Percentiles rank a stretch among this genome's conserved stretches.
Evolutionary conservation across 192 early-diverging fungal species (phyloP).

Genomic region (Coemansia sp.): DNA sequence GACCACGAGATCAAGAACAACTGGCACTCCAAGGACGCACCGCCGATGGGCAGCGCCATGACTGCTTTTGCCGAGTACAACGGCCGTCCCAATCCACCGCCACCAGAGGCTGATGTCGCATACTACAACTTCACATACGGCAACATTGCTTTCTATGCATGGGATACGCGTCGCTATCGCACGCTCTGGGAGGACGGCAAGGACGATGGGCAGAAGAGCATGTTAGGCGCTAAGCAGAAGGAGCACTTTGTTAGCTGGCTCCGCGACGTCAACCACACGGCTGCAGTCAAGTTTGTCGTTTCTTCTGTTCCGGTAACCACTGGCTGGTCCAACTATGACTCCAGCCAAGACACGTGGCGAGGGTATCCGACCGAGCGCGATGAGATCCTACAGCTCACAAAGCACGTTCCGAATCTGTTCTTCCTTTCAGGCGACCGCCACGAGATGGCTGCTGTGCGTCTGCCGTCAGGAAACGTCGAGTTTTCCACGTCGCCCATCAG

Average conservation of each 20-base stretch:
- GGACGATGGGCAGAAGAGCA: constrained; percentile 13
- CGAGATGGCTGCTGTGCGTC: constrained; percentile 50
- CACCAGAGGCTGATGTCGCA: constrained; percentile 16
- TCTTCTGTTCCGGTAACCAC: constrained; percentile 53
- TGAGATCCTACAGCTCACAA: constrained; percentile 43
- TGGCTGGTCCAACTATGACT: constrained; percentile 48
- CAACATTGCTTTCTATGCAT: constrained; percentile 52
- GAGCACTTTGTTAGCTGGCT: constrained; percentile 53
- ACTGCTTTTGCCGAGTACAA: constrained; percentile 54
- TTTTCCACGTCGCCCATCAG: constrained; percentile 54
- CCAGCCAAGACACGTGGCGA: constrained; percentile 54
- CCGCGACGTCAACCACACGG: constrained; percentile 46
- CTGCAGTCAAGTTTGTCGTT: constrained; percentile 53
- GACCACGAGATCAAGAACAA: constrained; percentile 60
- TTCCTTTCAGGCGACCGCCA: constrained; percentile 58
- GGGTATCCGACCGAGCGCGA: constrained; percentile 54
- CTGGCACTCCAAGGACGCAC: constrained; percentile 43
- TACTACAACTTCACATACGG: constrained; percentile 56
- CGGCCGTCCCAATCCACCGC: constrained; percentile 41
- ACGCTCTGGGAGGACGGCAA: constrained; percentile 30
- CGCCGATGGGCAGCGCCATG: constrained; percentile 49
- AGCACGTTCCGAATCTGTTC: constrained; percentile 42
- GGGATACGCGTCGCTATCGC: constrained; percentile 58
- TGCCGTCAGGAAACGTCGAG: constrained; percentile 51
- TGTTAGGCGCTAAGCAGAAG: constrained; percentile 53